A percentile compares a stretch with the other conserved stretches of the same genome.
phyloP scores from a whole-genome alignment of 768 basidiomycete genomes.

The Paxillus involutus region DNA sequence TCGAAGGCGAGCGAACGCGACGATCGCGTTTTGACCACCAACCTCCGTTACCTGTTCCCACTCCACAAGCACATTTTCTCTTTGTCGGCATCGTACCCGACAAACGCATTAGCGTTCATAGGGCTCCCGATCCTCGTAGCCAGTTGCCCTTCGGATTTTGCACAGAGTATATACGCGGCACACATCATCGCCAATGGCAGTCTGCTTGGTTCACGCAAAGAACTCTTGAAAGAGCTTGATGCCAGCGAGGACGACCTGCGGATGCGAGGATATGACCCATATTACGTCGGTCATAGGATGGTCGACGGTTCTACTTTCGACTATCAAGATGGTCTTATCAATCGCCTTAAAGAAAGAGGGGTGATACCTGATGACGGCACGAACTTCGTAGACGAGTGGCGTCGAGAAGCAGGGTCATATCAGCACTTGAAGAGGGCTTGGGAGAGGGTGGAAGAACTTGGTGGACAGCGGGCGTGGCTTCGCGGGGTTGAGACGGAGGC shows the following conservation, averaged over 20 bases:
- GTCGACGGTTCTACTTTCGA: conserved; percentile 33
- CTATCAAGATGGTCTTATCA: conserved; percentile 38
- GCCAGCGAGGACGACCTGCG: conserved; percentile 40
- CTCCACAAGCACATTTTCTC: conserved; percentile 54
- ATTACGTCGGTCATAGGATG: conserved; percentile 47
- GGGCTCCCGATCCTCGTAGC: conserved; percentile 49
- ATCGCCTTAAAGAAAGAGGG: conserved; percentile 15
- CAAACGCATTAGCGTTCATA: conserved; percentile 54
- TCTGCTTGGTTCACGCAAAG: conserved; percentile 40
- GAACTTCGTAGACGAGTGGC: conserved; percentile 52
- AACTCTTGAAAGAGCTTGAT: conserved; percentile 41
- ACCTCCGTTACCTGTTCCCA: conserved; percentile 55
- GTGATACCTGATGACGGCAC: conserved; percentile 42
- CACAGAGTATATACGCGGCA: conserved; percentile 48
- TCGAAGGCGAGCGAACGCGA: conserved; percentile 14
- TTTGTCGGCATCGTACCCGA: conserved; percentile 44
- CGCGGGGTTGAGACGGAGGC: conserved; percentile 49
- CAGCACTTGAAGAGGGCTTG: conserved; percentile 40
- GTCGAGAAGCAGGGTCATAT: conserved; percentile 36
- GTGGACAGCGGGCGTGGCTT: conserved; percentile 42
- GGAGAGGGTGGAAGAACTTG: conserved; percentile 44
- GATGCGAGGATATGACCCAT: conserved; percentile 48
- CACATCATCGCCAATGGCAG: conserved; percentile 43
- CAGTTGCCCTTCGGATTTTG: conserved; percentile 49
- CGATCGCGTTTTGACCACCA: conserved; percentile 38